Evolutionary conservation across 148 eudicot species (phyloP), one percentile per base, ranked within the genome.

Genomic region (Rhododendron griersonianum): DNA sequence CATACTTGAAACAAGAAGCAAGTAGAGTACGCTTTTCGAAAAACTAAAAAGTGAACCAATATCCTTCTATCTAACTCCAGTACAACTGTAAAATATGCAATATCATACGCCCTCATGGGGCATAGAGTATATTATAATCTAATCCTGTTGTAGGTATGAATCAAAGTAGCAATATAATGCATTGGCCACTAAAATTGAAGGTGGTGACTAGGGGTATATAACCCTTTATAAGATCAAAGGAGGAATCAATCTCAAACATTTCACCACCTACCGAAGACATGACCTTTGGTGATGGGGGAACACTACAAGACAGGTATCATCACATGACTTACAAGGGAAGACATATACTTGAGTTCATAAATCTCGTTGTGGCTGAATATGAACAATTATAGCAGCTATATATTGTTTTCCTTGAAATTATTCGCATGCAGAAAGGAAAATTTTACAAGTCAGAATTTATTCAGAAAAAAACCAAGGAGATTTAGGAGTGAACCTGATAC

Each of bases 401-500:
- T 7, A 59, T 48, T 69, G 5, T 65, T 82, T 2, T 71, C 30
- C 61, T n/a, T 5, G 45, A 63, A 76, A 59, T 30, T 23, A 1
- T 47, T 23, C 21, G 21, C 2, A 47, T 33, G 78, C 81, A 44
- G 39, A 21, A 65, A 21, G 28, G 47, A 80, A 47, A 2, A 16
- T 15, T 57, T 47, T 55, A 15, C 73, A 55, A 21, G 82, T 23
- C 28, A 30, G 51, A 55, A 53, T 51, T 25, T 61, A 73, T 81
- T 69, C 30, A 81, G 11, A 21, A 4, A 28, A 45, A 67, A 57
- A 41, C 11, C n/a, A 39, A 83, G 76, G 81, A 79, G 59, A 53
- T 65, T 41, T 63, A 21, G 6, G 33, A 69, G 83, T 11, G 71
- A 28, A 95, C 99, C 99, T 96, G 93, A 91, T 91, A 91, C 25